phyloP scores from a whole-genome alignment of 2,329 filamentous ascomycete genomes.

The Septoria petroselini region DNA sequence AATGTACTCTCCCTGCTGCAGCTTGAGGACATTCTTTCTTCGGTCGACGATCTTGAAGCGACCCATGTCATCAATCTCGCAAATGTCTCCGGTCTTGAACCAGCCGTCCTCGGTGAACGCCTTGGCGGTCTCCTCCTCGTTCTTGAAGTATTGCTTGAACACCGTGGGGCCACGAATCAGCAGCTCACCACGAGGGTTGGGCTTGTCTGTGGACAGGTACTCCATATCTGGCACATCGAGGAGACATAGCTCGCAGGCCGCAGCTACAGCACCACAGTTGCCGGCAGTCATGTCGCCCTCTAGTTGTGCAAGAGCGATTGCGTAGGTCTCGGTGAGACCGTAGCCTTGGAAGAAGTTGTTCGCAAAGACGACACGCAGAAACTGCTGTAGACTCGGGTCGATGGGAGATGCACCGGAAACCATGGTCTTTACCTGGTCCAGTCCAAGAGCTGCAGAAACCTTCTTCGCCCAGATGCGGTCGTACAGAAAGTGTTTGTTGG shows the following conservation, averaged over 20 bases:
- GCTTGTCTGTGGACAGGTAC: slow-evolving; percentile 83
- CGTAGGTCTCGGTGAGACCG: slow-evolving; percentile 91
- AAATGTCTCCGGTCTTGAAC: slow-evolving; percentile 96
- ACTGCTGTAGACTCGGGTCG: slow-evolving; percentile 82
- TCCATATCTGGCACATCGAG: slow-evolving; percentile 91
- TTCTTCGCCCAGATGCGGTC: slow-evolving; percentile 90
- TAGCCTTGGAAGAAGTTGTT: slow-evolving; percentile 83
- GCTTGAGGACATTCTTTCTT: slow-evolving; percentile 98
- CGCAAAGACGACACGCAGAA: slow-evolving; percentile 78
- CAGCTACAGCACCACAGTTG: slow-evolving; percentile 73
- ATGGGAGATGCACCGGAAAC: slow-evolving; percentile 87
- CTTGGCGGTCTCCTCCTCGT: slow-evolving; percentile 80
- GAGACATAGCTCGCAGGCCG: slow-evolving; percentile 71
- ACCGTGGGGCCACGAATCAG: slow-evolving; percentile 75
- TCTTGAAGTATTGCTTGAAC: slow-evolving; percentile 87
- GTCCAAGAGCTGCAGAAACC: slow-evolving; percentile 75
- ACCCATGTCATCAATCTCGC: slow-evolving; percentile 76
- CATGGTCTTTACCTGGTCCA: slow-evolving; percentile 70
- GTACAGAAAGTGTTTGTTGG: slow-evolving; percentile 73
- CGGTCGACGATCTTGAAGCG: slow-evolving; percentile 93
- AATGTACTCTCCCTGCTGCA: slow-evolving; percentile 96
- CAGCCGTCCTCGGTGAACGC: slow-evolving; percentile 82
- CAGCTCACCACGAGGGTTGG: slow-evolving; percentile 84
- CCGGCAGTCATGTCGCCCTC: slow-evolving; percentile 69
- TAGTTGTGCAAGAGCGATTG: slow-evolving; percentile 67